Evolutionary conservation across 2,329 filamentous ascomycete genomes (phyloP).

Genomic region (Penicillium rolfsii): DNA sequence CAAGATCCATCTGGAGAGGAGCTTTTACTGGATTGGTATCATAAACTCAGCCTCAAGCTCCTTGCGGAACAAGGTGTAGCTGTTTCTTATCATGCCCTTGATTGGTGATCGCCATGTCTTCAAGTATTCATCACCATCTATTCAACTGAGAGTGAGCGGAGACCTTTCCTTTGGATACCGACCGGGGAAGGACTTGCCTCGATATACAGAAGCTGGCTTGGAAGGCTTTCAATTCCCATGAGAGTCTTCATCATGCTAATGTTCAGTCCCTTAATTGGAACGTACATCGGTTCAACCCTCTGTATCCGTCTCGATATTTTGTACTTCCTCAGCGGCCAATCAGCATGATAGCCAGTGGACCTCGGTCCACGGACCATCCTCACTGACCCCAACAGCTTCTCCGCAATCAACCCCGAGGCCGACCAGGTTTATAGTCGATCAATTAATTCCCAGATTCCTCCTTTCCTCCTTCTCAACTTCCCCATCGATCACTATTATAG

Average conservation of each 20-base stretch:
- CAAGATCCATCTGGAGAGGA: conserved; percentile 63
- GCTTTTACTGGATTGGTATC: conserved; percentile 41
- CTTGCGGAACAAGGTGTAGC: conserved; percentile 51
- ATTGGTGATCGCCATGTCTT: conserved; percentile 52
- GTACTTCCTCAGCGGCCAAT: not conserved
- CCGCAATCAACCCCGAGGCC: conserved; percentile 4
- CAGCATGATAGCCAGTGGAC: not conserved
- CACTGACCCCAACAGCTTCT: not conserved
- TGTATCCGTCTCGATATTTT: conserved; percentile 30
- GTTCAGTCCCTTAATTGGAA: conserved; percentile 55
- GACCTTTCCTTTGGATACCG: too few relatives aligned
- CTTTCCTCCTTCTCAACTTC: not conserved
- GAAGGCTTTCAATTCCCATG: conserved; percentile 55
- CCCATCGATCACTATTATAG: too few relatives aligned
- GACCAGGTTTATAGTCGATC: not conserved
- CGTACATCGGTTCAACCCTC: conserved; percentile 50
- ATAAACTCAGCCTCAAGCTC: conserved; percentile 36
- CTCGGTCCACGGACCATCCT: conserved; percentile 15
- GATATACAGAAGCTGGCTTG: conserved; percentile 56
- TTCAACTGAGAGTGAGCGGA: conserved; percentile 2
- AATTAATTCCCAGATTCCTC: not conserved
- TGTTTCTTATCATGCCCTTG: conserved; percentile 42
- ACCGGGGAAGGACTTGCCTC: conserved; percentile 32
- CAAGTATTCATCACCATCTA: conserved; percentile 54
- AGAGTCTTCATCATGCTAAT: conserved; percentile 58